Evolutionary conservation across 2,329 filamentous ascomycete species (phyloP).

Genomic region (Pseudopithomyces maydicus): DNA sequence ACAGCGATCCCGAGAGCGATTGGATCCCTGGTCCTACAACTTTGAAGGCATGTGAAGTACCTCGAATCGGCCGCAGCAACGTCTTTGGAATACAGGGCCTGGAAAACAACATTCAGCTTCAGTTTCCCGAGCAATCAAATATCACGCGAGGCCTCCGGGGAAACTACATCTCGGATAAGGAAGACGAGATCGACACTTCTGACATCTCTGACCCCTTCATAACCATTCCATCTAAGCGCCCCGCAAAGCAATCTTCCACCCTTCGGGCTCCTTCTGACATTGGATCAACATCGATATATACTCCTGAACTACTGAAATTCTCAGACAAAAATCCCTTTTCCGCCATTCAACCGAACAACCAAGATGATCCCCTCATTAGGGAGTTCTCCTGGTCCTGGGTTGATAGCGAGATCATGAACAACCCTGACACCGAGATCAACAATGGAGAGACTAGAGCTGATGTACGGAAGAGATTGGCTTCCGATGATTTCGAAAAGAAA

Average conservation of each 20-base stretch:
- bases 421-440: constrained; percentile 17
- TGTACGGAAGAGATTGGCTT: constrained; percentile 32
- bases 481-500: constrained; percentile 32
- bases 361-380: constrained; percentile 27
- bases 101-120: constrained; percentile 25
- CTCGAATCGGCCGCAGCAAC: constrained; percentile 24
- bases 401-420: constrained; percentile 31
- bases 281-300: constrained; percentile 15
- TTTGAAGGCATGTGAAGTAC: constrained; percentile 20
- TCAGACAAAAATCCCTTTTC: constrained; percentile 35
- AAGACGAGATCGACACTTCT: constrained; percentile 22
- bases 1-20: constrained; percentile 41
- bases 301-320: constrained; percentile 31
- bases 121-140: constrained; percentile 21
- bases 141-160: background rate
- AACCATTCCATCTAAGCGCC: constrained; percentile 25
- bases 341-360: constrained; percentile 29
- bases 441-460: constrained; percentile 20
- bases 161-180: constrained; percentile 5
- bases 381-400: constrained; percentile 41
- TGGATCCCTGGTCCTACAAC: constrained; percentile 40
- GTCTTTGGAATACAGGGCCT: constrained; percentile 39
- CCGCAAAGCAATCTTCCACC: constrained; percentile 21
- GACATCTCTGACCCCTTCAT: constrained; percentile 32
- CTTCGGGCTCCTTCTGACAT: constrained; percentile 24